Conservation (phyloP, 202 grass and related monocot genomes). For the Panicum virgatum region DNA sequence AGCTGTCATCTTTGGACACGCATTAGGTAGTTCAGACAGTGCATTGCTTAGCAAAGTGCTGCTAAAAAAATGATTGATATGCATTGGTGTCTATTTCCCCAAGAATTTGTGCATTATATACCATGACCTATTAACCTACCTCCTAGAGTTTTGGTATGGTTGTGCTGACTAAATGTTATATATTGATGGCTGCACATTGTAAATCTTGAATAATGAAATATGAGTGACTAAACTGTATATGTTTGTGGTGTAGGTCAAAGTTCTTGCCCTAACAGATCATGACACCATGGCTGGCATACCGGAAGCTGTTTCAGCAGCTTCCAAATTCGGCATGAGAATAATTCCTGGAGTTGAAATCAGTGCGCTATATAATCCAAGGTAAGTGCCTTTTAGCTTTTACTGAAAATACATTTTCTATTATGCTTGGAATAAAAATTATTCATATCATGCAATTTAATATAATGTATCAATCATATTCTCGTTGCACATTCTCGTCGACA, state of each 20-base stretch:
- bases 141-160: neutral
- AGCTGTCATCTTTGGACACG: neutral
- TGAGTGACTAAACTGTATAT: slow-evolving; percentile 34
- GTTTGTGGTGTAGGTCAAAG: slow-evolving; percentile 62
- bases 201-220: slow-evolving; percentile 15
- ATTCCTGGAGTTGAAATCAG: slow-evolving; percentile 96
- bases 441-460: neutral
- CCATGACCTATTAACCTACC: neutral
- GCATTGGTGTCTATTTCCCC: neutral
- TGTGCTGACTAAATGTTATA: neutral
- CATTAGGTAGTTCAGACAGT: neutral
- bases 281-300: slow-evolving; percentile 94
- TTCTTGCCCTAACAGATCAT: slow-evolving; percentile 92
- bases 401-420: neutral
- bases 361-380: slow-evolving; percentile 79
- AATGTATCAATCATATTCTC: neutral
- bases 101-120: neutral
- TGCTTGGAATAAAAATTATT: neutral
- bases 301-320: slow-evolving; percentile 67
- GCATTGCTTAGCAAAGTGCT: neutral
- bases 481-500: neutral
- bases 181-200: neutral
- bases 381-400: slow-evolving; percentile 4
- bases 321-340: slow-evolving; percentile 77
- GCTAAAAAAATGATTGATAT: slow-evolving; percentile 1